Evolutionary conservation across 108 stramenopile genomes (phyloP).

Genomic region (Licmophora abbreviata): DNA sequence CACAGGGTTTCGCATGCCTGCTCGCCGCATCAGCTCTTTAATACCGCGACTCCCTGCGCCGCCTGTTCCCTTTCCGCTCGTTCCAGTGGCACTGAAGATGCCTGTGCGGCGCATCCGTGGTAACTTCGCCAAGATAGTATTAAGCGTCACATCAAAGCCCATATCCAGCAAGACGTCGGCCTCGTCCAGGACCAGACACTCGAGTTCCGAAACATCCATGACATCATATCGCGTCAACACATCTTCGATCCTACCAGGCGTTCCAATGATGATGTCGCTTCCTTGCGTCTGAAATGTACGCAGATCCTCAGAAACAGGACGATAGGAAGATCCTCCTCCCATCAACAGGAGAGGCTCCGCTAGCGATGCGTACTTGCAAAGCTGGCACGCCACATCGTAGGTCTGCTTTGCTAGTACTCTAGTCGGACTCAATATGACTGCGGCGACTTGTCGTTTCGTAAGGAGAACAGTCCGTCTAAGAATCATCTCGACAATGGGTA

Average conservation of each 20-base stretch:
- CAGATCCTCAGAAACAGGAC: slow-evolving; percentile 76
- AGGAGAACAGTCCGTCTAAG: slow-evolving; percentile 38
- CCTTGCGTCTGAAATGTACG: slow-evolving; percentile 50
- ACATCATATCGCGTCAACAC: slow-evolving; percentile 74
- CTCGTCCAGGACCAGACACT: slow-evolving; percentile 92
- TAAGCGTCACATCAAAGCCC: slow-evolving; percentile 85
- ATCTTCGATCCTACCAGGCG: slow-evolving; percentile 95
- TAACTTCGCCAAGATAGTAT: slow-evolving; percentile 67
- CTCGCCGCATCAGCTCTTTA: slow-evolving; percentile 76
- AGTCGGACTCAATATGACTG: slow-evolving; percentile 87
- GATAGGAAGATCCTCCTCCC: slow-evolving; percentile 44
- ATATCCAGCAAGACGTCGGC: slow-evolving; percentile 93
- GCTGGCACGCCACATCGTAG: slow-evolving; percentile 48
- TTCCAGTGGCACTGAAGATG: slow-evolving; percentile 94
- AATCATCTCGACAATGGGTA: slow-evolving; percentile 90
- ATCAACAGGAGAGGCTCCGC: slow-evolving; percentile 63
- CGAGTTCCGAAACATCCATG: slow-evolving; percentile 76
- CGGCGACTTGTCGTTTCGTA: slow-evolving; percentile 56
- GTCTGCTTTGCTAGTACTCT: slow-evolving; percentile 95
- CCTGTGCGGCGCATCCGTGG: slow-evolving; percentile 96
- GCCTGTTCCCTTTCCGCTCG: slow-evolving; percentile 27
- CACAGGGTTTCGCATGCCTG: slow-evolving; percentile 96
- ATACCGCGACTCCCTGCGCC: slow-evolving; percentile 45
- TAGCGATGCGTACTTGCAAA: slow-evolving; percentile 41
- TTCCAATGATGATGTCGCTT: slow-evolving; percentile 89